These are phyloP conservation scores for Ophiostoma sp. DNA, from an alignment of 2,329 filamentous ascomycete species.

Conservation along the genomic window DNA sequence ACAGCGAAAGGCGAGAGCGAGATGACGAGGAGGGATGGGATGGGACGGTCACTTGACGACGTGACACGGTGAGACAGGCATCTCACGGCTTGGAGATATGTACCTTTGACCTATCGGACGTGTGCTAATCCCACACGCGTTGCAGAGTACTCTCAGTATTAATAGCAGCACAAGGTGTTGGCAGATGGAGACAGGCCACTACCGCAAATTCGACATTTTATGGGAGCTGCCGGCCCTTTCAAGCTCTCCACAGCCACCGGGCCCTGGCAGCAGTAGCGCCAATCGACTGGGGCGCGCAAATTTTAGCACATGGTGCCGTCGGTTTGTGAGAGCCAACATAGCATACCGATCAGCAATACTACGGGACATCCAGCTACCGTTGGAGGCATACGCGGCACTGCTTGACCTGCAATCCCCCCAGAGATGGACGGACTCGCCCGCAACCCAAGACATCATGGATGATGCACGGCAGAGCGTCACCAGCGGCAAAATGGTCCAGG, in stretches of 20 bases:
- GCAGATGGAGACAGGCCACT: slow-evolving; percentile 8
- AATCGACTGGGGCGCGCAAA: not conserved
- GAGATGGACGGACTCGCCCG: not conserved
- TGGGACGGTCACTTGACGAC: not conserved
- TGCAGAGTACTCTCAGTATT: not conserved
- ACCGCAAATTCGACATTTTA: slow-evolving; percentile 10
- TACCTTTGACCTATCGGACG: not conserved
- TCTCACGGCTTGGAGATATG: not conserved
- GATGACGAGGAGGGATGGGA: not conserved
- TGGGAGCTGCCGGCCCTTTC: slow-evolving; percentile 8
- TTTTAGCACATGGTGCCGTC: slow-evolving; percentile 15
- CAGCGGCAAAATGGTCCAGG: slow-evolving; percentile 15
- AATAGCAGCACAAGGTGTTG: not conserved
- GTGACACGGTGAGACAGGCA: not conserved
- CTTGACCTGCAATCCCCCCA: not conserved
- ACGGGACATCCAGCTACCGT: slow-evolving; percentile 10
- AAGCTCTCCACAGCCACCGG: not conserved
- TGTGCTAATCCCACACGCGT: not conserved
- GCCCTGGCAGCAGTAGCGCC: not conserved
- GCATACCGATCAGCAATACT: not conserved
- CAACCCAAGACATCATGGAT: not conserved
- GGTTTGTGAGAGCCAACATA: slow-evolving; percentile 14
- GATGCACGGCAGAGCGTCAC: not conserved
- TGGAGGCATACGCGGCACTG: slow-evolving; percentile 1
- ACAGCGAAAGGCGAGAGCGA: not conserved